Conservation (phyloP, 139 green algal species). For the Chlorella sp. region DNA sequence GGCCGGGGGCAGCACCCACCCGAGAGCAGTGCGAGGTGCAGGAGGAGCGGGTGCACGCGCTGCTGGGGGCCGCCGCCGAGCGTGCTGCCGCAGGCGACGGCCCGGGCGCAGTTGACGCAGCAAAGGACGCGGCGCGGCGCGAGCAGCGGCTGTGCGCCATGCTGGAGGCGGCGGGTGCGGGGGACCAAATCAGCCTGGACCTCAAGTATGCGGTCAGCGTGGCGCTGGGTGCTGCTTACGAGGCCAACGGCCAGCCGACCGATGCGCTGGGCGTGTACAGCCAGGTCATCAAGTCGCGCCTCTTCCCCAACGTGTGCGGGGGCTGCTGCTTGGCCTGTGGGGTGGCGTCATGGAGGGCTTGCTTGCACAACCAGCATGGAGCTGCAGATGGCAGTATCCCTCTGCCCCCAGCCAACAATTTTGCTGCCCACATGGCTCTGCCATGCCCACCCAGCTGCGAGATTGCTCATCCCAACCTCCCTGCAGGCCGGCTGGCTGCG, state of each 20-base stretch:
- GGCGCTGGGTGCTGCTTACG: conserved; percentile 64
- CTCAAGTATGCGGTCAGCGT: conserved; percentile 75
- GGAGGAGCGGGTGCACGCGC: conserved; percentile 80
- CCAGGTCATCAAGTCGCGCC: conserved; percentile 74
- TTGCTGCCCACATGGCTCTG: too few relatives aligned
- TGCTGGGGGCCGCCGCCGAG: conserved; percentile 64
- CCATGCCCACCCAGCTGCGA: neutral
- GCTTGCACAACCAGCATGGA: too few relatives aligned
- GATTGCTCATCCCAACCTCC: neutral
- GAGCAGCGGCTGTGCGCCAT: conserved; percentile 76
- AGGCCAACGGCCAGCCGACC: conserved; percentile 68
- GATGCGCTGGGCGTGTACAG: conserved; percentile 83
- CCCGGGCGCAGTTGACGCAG: conserved; percentile 72
- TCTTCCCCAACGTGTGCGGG: conserved; percentile 44
- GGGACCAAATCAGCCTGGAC: conserved; percentile 76
- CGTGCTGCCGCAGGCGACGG: conserved; percentile 30
- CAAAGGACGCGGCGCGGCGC: conserved; percentile 75
- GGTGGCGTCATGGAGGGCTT: too few relatives aligned
- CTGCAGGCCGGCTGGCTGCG: conserved; percentile 65
- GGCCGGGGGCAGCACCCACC: conserved; percentile 9
- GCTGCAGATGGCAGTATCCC: too few relatives aligned
- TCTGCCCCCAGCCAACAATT: too few relatives aligned
- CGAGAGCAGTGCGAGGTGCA: conserved; percentile 66
- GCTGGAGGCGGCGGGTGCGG: conserved; percentile 56
- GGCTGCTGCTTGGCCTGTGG: neutral